Percentiles rank a stretch among this genome's conserved stretches.
Conservation (phyloP, 352 stramenopile genomes). For the Phytophthora pini region DNA sequence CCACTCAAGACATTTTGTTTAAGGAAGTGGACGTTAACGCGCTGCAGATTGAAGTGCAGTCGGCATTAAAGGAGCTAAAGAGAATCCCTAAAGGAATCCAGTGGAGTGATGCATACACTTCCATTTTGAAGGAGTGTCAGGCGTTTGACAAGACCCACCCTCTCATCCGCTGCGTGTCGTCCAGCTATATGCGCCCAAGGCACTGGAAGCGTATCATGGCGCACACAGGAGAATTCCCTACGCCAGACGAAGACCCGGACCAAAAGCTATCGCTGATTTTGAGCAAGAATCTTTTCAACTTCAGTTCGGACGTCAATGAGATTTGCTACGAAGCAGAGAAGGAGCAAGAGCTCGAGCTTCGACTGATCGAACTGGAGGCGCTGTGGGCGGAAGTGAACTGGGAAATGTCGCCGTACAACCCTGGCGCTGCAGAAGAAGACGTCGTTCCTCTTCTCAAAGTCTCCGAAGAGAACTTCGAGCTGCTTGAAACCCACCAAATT, state of each 20-base stretch:
- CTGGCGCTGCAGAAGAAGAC: slow-evolving; percentile 69
- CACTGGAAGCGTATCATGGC: slow-evolving; percentile 94
- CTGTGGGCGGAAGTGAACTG: slow-evolving; percentile 94
- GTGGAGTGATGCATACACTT: slow-evolving; percentile 92
- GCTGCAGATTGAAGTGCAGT: slow-evolving; percentile 96
- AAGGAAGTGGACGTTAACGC: slow-evolving; percentile 91
- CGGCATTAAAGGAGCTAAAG: slow-evolving; percentile 94
- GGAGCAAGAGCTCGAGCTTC: slow-evolving; percentile 95
- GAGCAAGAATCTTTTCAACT: slow-evolving; percentile 94
- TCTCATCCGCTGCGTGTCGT: slow-evolving; percentile 75
- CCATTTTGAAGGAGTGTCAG: slow-evolving; percentile 81
- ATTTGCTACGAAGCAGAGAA: slow-evolving; percentile 97
- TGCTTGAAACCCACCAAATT: slow-evolving; percentile 97
- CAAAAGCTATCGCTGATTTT: slow-evolving; percentile 91
- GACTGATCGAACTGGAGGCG: slow-evolving; percentile 91
- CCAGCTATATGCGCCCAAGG: slow-evolving; percentile 92
- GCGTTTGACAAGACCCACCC: slow-evolving; percentile 88
- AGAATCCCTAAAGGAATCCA: slow-evolving; percentile 93
- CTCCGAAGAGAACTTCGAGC: slow-evolving; percentile 96
- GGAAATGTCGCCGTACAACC: slow-evolving; percentile 94
- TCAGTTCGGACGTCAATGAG: slow-evolving; percentile 95
- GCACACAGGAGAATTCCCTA: slow-evolving; percentile 92
- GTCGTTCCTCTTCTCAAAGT: slow-evolving; percentile 92
- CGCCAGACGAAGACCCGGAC: slow-evolving; percentile 93
- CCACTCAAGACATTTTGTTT: slow-evolving; percentile 89